Evolutionary conservation across 306 rosid genomes (phyloP), one percentile per base, ranked within the genome.

Genomic region (Quercus variabilis): DNA sequence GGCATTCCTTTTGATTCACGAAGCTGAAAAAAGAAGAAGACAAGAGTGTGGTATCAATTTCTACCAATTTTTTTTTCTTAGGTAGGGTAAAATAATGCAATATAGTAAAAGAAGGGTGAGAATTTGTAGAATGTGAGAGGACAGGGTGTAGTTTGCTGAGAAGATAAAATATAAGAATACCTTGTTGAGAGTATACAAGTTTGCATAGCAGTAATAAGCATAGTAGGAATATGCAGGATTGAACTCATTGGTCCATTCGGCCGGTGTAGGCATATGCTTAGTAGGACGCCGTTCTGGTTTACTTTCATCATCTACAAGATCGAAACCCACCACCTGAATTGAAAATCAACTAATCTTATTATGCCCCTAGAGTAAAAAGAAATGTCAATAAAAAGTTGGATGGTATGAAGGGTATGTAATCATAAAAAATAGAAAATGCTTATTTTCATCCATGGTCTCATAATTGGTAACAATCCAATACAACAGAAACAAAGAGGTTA

Each of bases 261-360:
- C 86, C 72, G 97, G 97, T 33, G 92, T 85, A 70, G 90, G 98
- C 97, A 93, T 91, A 89, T 93, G 98, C 90, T 93, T 93, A 67
- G 92, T 91, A 28, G 98, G 97, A n/a, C 88, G 92, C 79, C 97
- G 90, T 87, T 93, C 98, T 59, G 93, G 98, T 85, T 87, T 91
- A 80, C 98, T 91, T 80, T 93, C 98, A 81, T 93, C 98, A 60
- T 93, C 95, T 58, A 91, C 98, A 79, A 93, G 67, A 57, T 93
- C 97, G 81, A 91, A 91, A 69, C 98, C 97, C 83, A 93, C 95
- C 81, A 90, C 95, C 98, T 93, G 87, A 35, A 73, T 43, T 46
- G 12, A 8, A 60, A 68, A 84, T 71, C 31, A 63, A 74, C 80
- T 18, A 15, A 41, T 57, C 56, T 6, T 19, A 73, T 73, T 19